Evolutionary conservation across 2,329 filamentous ascomycete species (phyloP).

Genomic region (Dactylellina leptospora): DNA sequence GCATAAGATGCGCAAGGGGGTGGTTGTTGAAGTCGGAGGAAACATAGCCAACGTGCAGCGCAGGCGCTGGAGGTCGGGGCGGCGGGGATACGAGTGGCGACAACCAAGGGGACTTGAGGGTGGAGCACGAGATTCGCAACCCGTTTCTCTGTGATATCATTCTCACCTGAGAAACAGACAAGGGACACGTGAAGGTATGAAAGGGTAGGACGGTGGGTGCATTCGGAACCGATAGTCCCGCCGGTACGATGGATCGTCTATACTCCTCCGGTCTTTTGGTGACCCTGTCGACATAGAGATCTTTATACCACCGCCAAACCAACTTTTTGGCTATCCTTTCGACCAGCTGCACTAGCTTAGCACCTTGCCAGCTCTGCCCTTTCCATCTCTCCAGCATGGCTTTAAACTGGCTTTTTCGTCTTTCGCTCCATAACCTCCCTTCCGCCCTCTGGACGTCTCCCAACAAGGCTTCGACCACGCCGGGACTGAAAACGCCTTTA

Average conservation of each 20-base stretch:
- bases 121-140: slow-evolving; percentile 88
- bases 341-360: slow-evolving; percentile 80
- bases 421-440: slow-evolving; percentile 59
- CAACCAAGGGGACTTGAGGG: slow-evolving; percentile 86
- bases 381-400: slow-evolving; percentile 69
- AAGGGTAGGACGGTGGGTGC: slow-evolving; percentile 96
- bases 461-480: slow-evolving; percentile 65
- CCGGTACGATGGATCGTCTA: slow-evolving; percentile 75
- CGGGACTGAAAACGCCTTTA: slow-evolving; percentile 71
- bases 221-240: slow-evolving; percentile 77
- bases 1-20: slow-evolving; percentile 95
- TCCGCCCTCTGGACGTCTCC: slow-evolving; percentile 63
- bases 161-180: slow-evolving; percentile 89
- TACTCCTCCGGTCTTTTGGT: slow-evolving; percentile 71
- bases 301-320: slow-evolving; percentile 86
- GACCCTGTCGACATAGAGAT: slow-evolving; percentile 73
- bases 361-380: slow-evolving; percentile 84
- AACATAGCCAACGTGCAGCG: slow-evolving; percentile 92
- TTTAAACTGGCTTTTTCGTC: slow-evolving; percentile 59
- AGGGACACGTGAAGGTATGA: slow-evolving; percentile 94
- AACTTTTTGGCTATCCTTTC: slow-evolving; percentile 82
- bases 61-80: slow-evolving; percentile 79
- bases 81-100: slow-evolving; percentile 82
- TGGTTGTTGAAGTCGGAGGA: slow-evolving; percentile 99
- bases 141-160: slow-evolving; percentile 95